Base-by-base conservation (phyloP, 2,329 filamentous ascomycete species). In the Dactylella cylindrospora region DNA sequence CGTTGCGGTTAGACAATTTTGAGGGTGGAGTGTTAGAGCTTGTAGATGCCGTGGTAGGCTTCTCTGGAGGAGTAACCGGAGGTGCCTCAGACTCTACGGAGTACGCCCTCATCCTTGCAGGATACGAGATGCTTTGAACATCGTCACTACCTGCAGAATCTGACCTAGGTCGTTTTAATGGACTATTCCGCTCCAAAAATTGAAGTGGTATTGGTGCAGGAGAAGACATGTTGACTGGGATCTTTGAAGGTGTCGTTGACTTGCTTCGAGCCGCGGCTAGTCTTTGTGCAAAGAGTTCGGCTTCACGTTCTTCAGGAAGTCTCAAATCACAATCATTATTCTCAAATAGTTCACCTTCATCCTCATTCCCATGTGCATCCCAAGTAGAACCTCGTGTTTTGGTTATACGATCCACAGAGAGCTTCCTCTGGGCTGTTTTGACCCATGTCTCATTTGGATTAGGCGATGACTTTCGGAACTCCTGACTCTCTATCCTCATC, bases 161-260 rank as follows among this genome's bases (percentile, higher is more conserved):
- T 10, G 65, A 61, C 28, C 66, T 46, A 12, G 62, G 66, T 15
- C 90, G 81, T 50, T 79, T 75, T 36, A 85, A 76, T 17, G 83
- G 83, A 19, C 81, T 83, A 68, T 89, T 85, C 65, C 90, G 82
- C 66, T 91, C 90, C 38, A 88, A 77, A 65, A 84, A 82, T 43
- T 85, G 82, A 45, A 80, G 73, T 1, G 87, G 81, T 57, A 94
- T 84, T 8, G 90, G 89, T 15, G 83, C 80, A 1, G 87, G 86
- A 70, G 88, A 95, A 10, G 80, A 76, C 68, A 88, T 90, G 23
- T 89, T 84, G 29, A 97, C 79, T 1, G 93, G 93, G 70, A 98
- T 96, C 49, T 88, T 84, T 36, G 91, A 95, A 26, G 2, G 80
- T 45, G 66, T 20, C 52, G 64, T 39, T 45, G 50, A 60, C 57